A percentile compares a stretch with the other conserved stretches of the same genome.
phyloP scores from a whole-genome alignment of 208 protist species.

The Trichomonas gallinae region DNA sequence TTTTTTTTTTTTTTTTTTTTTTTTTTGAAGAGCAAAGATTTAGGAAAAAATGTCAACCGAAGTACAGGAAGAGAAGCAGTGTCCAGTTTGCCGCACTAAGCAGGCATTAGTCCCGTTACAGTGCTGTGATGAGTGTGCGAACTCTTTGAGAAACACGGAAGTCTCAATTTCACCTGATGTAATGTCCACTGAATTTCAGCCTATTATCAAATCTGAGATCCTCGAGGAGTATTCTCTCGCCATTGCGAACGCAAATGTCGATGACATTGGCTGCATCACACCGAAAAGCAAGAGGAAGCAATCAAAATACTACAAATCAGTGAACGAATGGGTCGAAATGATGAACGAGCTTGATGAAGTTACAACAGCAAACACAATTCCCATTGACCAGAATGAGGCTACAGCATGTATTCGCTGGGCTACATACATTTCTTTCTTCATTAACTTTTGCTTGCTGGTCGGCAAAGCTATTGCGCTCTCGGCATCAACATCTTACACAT shows the following conservation, averaged over 20 bases:
- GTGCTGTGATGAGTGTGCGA: neutral
- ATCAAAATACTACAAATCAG: neutral
- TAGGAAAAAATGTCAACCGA: neutral
- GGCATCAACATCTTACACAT: neutral
- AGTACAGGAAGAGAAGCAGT: neutral
- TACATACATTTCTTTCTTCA: neutral
- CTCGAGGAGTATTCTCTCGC: neutral
- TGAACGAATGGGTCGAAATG: neutral
- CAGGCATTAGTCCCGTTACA: neutral
- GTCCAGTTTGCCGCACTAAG: neutral
- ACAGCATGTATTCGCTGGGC: neutral
- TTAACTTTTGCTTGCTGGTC: neutral
- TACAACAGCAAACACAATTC: neutral
- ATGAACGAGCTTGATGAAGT: neutral
- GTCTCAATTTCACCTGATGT: neutral
- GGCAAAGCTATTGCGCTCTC: neutral
- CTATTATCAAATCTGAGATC: neutral
- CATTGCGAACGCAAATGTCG: neutral
- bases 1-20: too few relatives aligned
- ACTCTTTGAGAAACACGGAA: neutral
- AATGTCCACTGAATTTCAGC: neutral
- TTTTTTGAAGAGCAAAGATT: too few relatives aligned
- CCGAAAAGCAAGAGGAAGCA: neutral
- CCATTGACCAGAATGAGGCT: neutral
- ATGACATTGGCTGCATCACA: neutral